phyloP scores from a whole-genome alignment of 441 rosid species.

The Gossypium armourianum region DNA sequence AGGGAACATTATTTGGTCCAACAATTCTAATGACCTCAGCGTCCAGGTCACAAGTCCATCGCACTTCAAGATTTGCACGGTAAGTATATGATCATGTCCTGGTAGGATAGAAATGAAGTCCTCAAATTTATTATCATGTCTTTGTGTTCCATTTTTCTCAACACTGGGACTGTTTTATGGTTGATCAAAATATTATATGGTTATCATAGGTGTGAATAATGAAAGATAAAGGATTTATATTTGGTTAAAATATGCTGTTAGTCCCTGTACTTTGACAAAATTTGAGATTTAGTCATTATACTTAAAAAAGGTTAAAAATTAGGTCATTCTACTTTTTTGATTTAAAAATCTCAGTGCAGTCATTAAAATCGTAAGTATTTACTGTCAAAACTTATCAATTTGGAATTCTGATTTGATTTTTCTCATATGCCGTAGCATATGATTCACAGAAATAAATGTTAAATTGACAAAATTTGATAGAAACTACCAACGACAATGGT shows the following conservation, averaged over 20 bases:
- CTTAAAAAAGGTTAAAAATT: not conserved
- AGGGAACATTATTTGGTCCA: constrained; percentile 85
- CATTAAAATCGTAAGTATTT: not conserved
- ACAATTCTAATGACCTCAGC: constrained; percentile 5
- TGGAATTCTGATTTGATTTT: not conserved
- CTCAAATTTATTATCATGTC: not conserved
- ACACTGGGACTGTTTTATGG: not conserved
- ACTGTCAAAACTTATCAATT: not conserved
- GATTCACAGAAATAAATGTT: not conserved
- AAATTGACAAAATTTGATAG: not conserved
- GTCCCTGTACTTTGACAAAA: not conserved
- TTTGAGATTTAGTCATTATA: not conserved
- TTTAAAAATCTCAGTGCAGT: not conserved
- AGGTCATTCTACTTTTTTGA: not conserved
- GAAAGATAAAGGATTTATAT: not conserved
- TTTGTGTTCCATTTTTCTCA: not conserved
- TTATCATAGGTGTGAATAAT: not conserved
- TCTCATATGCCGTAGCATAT: not conserved
- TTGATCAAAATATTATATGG: not conserved
- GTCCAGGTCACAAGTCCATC: constrained; percentile 12
- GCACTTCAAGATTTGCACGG: constrained; percentile 77
- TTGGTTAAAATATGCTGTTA: not conserved
- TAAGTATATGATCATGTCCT: constrained; percentile 23
- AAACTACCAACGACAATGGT: not conserved
- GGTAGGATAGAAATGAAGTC: not conserved